A percentile compares a stretch with the other conserved stretches of the same genome.
These are phyloP conservation scores for Hymenoscyphus repandus DNA, from an alignment of 2,329 filamentous ascomycete species.

Conservation along the genomic window DNA sequence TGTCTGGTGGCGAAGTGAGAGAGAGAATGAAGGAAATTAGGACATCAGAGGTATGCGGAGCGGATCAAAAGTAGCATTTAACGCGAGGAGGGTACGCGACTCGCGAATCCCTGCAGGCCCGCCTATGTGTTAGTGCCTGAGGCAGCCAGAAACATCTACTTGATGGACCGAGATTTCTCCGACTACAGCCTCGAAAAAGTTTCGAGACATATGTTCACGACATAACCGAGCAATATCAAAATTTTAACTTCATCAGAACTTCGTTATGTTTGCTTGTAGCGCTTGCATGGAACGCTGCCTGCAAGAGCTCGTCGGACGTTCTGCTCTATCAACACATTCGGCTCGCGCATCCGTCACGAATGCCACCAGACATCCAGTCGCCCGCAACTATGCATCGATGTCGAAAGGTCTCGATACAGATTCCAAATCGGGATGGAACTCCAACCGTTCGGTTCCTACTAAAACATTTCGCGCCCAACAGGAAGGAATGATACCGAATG, in stretches of 20 bases:
- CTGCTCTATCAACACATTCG: slow-evolving; percentile 9
- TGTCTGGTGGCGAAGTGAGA: background rate
- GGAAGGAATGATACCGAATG: background rate
- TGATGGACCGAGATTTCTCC: background rate
- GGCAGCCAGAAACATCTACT: too few relatives aligned
- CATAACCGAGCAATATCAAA: background rate
- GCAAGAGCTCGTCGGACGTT: slow-evolving; percentile 24
- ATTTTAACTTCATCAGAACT: background rate
- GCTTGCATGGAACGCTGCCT: slow-evolving; percentile 27
- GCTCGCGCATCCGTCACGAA: slow-evolving; percentile 1
- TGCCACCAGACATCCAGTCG: slow-evolving; percentile 1
- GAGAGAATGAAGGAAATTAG: background rate
- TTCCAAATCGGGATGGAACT: too few relatives aligned
- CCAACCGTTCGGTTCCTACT: background rate
- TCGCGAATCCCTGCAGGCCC: slow-evolving; percentile 3
- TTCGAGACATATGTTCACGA: too few relatives aligned
- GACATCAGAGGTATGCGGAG: slow-evolving; percentile 9
- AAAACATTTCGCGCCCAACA: background rate
- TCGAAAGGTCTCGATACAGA: too few relatives aligned
- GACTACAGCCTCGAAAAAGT: too few relatives aligned
- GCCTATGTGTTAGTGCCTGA: background rate
- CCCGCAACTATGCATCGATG: slow-evolving; percentile 8
- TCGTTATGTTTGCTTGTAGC: slow-evolving; percentile 26
- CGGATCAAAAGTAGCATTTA: background rate
- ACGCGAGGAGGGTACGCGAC: slow-evolving; percentile 9